Percentiles rank a stretch among this genome's conserved stretches.
These are phyloP conservation scores for Monosporascus cannonballus DNA, from an alignment of 2,329 filamentous ascomycete genomes.

Conservation along the genomic window DNA sequence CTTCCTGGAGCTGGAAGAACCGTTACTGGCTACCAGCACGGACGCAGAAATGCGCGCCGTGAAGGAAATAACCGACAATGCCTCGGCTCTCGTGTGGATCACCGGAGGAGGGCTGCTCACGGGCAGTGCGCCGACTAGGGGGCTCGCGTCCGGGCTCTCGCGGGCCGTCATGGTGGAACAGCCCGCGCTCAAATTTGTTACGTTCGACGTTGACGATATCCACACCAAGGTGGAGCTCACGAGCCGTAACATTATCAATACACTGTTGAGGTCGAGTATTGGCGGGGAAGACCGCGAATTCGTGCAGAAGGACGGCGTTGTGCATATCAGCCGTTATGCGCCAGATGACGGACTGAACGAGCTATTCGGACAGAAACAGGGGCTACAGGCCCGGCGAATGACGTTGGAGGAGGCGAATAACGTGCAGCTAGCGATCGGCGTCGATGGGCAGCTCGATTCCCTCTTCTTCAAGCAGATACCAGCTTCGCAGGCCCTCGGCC, in stretches of 20 bases:
- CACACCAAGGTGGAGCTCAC: neutral
- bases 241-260: neutral
- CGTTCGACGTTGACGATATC: constrained; percentile 8
- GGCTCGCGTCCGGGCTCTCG: constrained; percentile 4
- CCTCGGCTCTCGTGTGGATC: constrained; percentile 7
- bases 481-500: neutral
- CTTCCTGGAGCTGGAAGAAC: constrained; percentile 3
- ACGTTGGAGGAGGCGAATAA: neutral
- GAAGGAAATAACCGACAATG: constrained; percentile 8
- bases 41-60: constrained; percentile 7
- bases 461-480: constrained; percentile 6
- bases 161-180: constrained; percentile 13
- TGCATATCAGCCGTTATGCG: constrained; percentile 8
- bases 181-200: constrained; percentile 10
- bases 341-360: constrained; percentile 8
- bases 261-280: constrained; percentile 1
- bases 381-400: neutral
- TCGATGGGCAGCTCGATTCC: constrained; percentile 5
- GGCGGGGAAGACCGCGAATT: constrained; percentile 5
- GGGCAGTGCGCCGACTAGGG: constrained; percentile 5
- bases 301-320: constrained; percentile 1
- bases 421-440: constrained; percentile 3
- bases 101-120: constrained; percentile 3
- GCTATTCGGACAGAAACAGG: constrained; percentile 3
- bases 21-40: constrained; percentile 5